Evolutionary conservation across 176 grass and related monocot genomes (phyloP), one percentile per base, ranked within the genome.

Genomic region (Bolboschoenus planiculmis): DNA sequence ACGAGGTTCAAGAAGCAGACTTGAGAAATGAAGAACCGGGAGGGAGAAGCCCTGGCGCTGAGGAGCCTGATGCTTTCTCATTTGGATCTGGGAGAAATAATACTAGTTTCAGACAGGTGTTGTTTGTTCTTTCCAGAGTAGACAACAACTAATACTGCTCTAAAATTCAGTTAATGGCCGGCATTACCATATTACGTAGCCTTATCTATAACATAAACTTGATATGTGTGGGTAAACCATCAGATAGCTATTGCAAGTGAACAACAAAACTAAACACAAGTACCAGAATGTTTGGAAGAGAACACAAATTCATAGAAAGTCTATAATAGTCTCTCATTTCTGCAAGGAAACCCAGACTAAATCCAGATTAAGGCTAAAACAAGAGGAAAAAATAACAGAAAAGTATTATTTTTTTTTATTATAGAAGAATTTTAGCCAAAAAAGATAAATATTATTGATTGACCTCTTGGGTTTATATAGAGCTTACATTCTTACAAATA

Each of bases 61-160:
- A 93, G 61, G 95, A 98, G 78, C 87, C 77, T 80, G 87, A 91
- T 85, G 87, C 85, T 33, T 99, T 99, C 78, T 93, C 92, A 36
- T 99, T 99, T 84, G 79, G 62, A 68, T 87, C 86, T 77, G 91
- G 84, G 83, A 88, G 80, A 85, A 88, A 91, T 47, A 90, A 91
- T 79, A 81, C 84, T 54, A 85, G 83, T 85, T 90, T 87, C 44
- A 85, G 79, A 79, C 83, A 90, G 90, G 96, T 95, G 83, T 78
- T 21, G 29, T n/a, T 85, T 77, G 26, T 50, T 88, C 31, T 86
- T 42, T 66, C 34, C 20, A 21, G 11, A 85, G 31, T 24, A 60
- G 75, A 64, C 55, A 11, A 62, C 23, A 62, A 31, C 57, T 3
- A 65, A 15, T 81, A 53, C 20, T 83, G 78, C 63, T 80, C 46